Conservation (phyloP, 805 yeast genomes). For the Sugiyamaella chiloensis region DNA sequence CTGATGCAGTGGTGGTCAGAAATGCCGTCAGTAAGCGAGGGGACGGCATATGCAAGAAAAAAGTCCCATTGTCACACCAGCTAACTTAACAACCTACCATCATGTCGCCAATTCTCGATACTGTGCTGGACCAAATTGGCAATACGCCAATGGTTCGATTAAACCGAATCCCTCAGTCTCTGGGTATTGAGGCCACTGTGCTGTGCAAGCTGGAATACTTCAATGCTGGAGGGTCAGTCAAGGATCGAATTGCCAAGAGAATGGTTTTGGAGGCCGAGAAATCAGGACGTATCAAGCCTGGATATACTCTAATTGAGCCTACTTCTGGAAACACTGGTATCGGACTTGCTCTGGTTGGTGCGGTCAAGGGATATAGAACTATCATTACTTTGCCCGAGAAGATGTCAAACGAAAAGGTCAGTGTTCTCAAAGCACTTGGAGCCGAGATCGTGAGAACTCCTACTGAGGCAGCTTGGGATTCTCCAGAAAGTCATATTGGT, state of each 20-base stretch:
- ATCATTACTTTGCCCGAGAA: conserved; percentile 87
- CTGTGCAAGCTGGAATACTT: conserved; percentile 75
- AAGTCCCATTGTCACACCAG: neutral
- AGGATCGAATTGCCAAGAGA: conserved; percentile 82
- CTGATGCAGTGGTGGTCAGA: too few species aligned
- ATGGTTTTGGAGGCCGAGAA: conserved; percentile 86
- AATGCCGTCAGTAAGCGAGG: conserved; percentile 5
- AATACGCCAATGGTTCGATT: conserved; percentile 77
- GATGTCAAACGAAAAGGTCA: conserved; percentile 87
- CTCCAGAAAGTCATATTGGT: conserved; percentile 88
- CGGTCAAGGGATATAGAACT: conserved; percentile 81
- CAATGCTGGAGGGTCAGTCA: conserved; percentile 88
- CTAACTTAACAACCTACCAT: conserved; percentile 9
- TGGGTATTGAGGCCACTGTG: conserved; percentile 63
- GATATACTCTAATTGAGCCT: conserved; percentile 80
- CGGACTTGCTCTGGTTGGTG: conserved; percentile 83
- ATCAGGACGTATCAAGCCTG: conserved; percentile 76
- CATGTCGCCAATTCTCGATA: conserved; percentile 40
- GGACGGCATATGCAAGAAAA: neutral
- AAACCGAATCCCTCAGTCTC: conserved; percentile 71
- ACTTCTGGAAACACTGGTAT: conserved; percentile 92
- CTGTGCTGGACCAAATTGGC: conserved; percentile 74
- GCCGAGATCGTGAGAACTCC: conserved; percentile 91
- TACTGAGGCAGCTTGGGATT: conserved; percentile 89
- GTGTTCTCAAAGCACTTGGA: conserved; percentile 83